Evolutionary conservation across 164 flowering plant species (phyloP), one percentile per base, ranked within the genome.

Genomic region (Magnolia changhungtana): DNA sequence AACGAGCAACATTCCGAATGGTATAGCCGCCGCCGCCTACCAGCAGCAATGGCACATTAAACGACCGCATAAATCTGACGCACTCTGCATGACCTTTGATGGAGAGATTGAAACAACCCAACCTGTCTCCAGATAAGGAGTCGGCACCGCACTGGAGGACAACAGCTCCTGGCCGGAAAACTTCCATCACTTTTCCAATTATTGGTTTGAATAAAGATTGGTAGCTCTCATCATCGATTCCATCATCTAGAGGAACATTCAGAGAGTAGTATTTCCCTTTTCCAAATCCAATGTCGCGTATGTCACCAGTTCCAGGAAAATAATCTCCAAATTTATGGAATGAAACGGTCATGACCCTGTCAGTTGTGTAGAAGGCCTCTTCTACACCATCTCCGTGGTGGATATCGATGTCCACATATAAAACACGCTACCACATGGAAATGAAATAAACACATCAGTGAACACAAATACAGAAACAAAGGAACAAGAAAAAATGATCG

Each of bases 11-110:
- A 84, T 91, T 91, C 45, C 95, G 82, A 45, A 91, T 91, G 10
- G 95, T 91, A 72, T 91, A 91, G 45, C 95, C 95, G 69, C 95
- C 95, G 16, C 95, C 93, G 59, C 93, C 95, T 24, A 91, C 74
- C 63, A 91, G 81, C 81, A 91, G 81, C 23, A 90, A 77, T 66
- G 95, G 95, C 51, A 91, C 95, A 81, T 91, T 91, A 74, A 90
- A 91, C 4, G 93, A 90, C 83, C 93, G 87, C 92, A 91, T 90
- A 73, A 74, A 90, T 77, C 73, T 86, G 19, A 91, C 93, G 78
- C 95, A 91, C 69, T 91, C 92, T 4, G 92, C 93, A 81, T 91
- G 95, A 63, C 93, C 92, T 81, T 85, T 91, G 74, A 91, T 88
- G 29, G 92, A 89, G 78, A 91, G 90, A 83, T 91, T 91, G 84